Evolutionary conservation across 306 rosid genomes (phyloP), one percentile per base, ranked within the genome.

Genomic region (Lupinus albus): DNA sequence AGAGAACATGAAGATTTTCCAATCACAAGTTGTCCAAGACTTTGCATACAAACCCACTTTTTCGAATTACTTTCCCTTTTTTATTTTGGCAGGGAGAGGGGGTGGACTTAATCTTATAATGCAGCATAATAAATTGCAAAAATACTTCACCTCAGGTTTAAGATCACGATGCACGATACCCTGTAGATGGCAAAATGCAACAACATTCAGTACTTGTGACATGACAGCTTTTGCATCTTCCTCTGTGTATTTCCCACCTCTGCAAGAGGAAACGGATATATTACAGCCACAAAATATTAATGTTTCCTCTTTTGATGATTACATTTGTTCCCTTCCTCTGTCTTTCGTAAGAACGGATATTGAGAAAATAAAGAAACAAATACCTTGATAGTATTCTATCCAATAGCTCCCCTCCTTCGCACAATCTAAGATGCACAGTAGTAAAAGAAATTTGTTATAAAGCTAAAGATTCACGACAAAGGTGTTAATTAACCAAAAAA

Each of bases 361-460:
- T 61, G 16, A 9, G 2, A 11, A 54, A 7, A 6, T 48, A 53
- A 9, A 45, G 3, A 20, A 61, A 61, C 28, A 44, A 39, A 38
- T 73, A 89, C 96, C 93, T 89, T 33, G 89, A 82, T 44, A 89
- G 83, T 76, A 89, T 86, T 85, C 84, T 86, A 75, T 89, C 96
- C 64, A 89, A 85, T 64, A 89, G 87, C 80, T 89, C 96, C 66
- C 96, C 96, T 64, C 96, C 96, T 78, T 86, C 89, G 5, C 96
- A 89, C 52, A 89, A 82, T 77, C 96, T 89, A 60, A 71, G 35
- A 64, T 39, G 70, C 16, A 74, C 1, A 30, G 69, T 18, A 74
- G 58, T 13, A 61, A 6, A 18, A 32, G 18, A 28, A 54, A 48
- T 60, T 32, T 44, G 60, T 55, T 38, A 65, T 5, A 25, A 25